Evolutionary conservation across 2,329 filamentous ascomycete species (phyloP), one percentile per base, ranked within the genome.

Genomic region (Penicillium sp.): DNA sequence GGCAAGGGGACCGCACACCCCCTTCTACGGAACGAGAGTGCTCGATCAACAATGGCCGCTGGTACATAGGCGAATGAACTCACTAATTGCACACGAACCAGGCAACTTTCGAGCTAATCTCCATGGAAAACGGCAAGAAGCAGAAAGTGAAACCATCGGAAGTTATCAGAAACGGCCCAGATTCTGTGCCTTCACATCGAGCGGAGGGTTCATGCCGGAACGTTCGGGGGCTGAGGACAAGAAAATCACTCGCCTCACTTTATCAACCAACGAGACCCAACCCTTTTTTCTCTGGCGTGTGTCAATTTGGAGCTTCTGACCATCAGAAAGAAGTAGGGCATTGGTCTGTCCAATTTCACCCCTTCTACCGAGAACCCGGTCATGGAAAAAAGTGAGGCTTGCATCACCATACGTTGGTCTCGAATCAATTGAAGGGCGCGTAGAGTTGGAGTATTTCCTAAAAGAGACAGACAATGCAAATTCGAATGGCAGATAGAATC

Each of bases 221-320:
- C 50, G 42, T 50, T 59, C 60, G 55, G 61, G 59, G 46, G 30
- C 38, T 45, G 38, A 40, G 35, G 38, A 48, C 10, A 34, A 51
- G 40, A 49, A 36, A 57, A 60, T 58, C 62, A 58, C 16, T 36
- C 68, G 69, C 69, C 69, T 71, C 69, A 71, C 69, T 71, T 61
- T 59, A 67, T 64, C 56, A 47, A 41, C 52, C 51, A 55, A 63
- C 53, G 58, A 64, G 47, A 59, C 59, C 67, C 69, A 70, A 71
- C 65, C 64, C 59, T 64, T 68, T 66, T 43, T 30, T 23, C 45
- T 7, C 13, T 23, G 18, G 5, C 19, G 26, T 38, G n/a, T 30
- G n/a, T 30, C 10, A 45, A 42, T 39, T 47, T 46, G 13, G 46
- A 45, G 43, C 29, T 55, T 50, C 18, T 51, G 55, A 35, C 48